phyloP scores from a whole-genome alignment of 305 asterid genomes.

The Vinca major region DNA sequence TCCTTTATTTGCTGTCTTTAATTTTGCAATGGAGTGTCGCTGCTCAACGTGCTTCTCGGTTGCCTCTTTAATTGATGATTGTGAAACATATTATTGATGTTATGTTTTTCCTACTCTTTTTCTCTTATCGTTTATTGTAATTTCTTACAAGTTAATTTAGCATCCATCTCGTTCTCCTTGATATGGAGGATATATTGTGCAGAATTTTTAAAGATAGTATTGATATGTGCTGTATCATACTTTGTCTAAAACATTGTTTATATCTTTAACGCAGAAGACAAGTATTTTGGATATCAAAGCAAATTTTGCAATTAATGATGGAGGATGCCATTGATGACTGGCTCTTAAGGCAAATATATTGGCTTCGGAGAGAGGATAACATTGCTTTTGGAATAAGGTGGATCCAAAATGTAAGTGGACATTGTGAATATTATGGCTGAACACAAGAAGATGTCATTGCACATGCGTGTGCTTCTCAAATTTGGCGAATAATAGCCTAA shows the following conservation, averaged over 20 bases:
- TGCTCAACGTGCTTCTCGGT: neutral
- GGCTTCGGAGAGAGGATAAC: slow-evolving; percentile 79
- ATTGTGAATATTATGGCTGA: slow-evolving; percentile 11
- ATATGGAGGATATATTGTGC: too few species aligned
- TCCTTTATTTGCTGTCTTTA: neutral
- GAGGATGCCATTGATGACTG: slow-evolving; percentile 99
- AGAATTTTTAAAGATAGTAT: neutral
- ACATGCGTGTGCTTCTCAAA: neutral
- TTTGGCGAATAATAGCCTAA: neutral
- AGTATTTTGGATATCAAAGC: slow-evolving; percentile 98
- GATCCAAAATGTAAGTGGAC: slow-evolving; percentile 69
- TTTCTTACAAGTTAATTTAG: neutral
- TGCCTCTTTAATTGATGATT: neutral
- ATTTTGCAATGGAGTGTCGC: neutral
- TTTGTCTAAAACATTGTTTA: slow-evolving; percentile 15
- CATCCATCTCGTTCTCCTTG: too few species aligned
- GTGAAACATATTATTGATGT: neutral
- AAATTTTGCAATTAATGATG: slow-evolving; percentile 92
- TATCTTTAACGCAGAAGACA: slow-evolving; percentile 59
- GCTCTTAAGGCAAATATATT: slow-evolving; percentile 84
- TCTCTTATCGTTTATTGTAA: neutral
- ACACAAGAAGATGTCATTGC: neutral
- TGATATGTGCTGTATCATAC: slow-evolving; percentile 15
- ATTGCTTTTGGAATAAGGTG: slow-evolving; percentile 77
- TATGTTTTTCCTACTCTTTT: neutral